Evolutionary conservation across 352 stramenopile genomes (phyloP), one percentile per base, ranked within the genome.

Genomic region (Peronospora farinosa): DNA sequence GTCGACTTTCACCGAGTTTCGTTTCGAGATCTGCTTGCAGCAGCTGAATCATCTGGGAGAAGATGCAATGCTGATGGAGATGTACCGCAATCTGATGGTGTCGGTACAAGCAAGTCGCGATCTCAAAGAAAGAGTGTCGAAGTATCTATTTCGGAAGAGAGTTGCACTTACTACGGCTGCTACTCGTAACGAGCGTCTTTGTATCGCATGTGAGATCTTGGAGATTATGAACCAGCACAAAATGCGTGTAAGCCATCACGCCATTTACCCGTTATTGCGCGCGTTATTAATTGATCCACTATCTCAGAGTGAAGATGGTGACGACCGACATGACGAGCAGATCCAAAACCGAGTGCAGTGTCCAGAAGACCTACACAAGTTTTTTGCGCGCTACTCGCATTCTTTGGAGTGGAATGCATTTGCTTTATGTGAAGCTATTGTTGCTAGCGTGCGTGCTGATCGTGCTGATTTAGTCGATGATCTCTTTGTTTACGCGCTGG

Each of bases 21-120:
- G 67, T 8, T 86, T 90, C 46, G 76, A 86, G 23, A 84, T 84
- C 36, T 83, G 70, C 43, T 47, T 87, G 31, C 74, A 84, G 45
- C 71, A 72, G 31, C 49, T 90, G 23, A 75, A 70, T 60, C 47
- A 73, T 5, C 41, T 72, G 23, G 60, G 65, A 23, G 61, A 74
- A 47, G 49, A 69, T 10, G 51, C 57, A 7, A 74, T 84, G 56
- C 67, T 86, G 52, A 63, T 90, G 21, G 45, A 68, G 9, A 54
- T 90, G 21, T 80, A 86, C 38, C 47, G 60, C 44, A 63, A 74
- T 30, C 30, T 90, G 2, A 70, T 90, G 47, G 36, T 28, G 12
- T 78, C 72, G 0, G 33, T 28, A 21, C 60, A 47, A 17, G 74
- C 69, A 17, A 77, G 60, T 30, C 45, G 33, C 7, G 65, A 60